Evolutionary conservation across 441 rosid genomes (phyloP).

Genomic region (Gossypium schwendimanii): DNA sequence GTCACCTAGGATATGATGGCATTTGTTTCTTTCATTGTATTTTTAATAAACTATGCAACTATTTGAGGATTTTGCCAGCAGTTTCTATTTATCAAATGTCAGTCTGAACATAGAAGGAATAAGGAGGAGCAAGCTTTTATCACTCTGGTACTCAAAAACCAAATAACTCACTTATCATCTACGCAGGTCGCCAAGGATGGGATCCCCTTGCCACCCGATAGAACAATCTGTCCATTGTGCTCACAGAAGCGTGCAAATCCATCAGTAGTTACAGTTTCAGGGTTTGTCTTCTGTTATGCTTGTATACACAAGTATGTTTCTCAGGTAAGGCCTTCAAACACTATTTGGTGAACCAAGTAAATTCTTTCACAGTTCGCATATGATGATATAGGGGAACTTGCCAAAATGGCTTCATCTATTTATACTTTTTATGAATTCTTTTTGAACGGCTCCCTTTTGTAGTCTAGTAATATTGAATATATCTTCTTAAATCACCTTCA

Average conservation of each 20-base stretch:
- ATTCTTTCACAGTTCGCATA: not conserved
- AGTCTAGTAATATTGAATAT: not conserved
- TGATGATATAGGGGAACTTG: not conserved
- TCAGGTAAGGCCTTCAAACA: constrained; percentile 49
- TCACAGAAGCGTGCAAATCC: constrained; percentile 94
- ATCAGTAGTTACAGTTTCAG: constrained; percentile 85
- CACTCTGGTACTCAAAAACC: not conserved
- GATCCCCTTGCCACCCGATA: constrained; percentile 68
- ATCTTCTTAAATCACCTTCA: not conserved
- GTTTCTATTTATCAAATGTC: not conserved
- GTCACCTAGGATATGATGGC: not conserved
- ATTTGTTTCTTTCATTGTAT: not conserved
- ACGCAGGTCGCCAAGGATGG: constrained; percentile 83
- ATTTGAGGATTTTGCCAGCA: not conserved
- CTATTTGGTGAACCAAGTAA: not conserved
- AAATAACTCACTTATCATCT: not conserved
- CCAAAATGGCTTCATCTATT: not conserved
- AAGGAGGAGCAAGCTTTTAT: not conserved
- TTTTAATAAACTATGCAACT: not conserved
- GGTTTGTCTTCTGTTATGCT: constrained; percentile 92
- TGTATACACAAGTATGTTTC: constrained; percentile 87
- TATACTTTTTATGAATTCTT: not conserved
- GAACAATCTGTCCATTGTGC: constrained; percentile 83
- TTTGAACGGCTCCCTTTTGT: not conserved
- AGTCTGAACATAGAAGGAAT: not conserved